Conservation (phyloP, 1,284 basidiomycete genomes). For the Pterula multifida region DNA sequence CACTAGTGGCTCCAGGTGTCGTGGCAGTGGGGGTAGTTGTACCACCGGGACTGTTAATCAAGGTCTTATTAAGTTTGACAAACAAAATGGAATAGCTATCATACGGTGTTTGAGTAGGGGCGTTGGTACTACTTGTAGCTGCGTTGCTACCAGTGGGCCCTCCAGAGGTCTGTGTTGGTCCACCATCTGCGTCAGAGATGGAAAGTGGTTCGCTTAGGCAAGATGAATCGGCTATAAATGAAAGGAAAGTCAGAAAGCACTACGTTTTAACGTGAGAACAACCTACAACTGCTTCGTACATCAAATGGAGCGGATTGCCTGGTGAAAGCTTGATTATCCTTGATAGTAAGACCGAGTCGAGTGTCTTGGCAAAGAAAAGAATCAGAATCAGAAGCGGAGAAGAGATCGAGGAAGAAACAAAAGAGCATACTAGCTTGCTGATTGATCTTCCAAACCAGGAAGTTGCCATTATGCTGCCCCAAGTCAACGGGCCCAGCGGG, state of each 20-base stretch:
- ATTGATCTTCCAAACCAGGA: constrained; percentile 35
- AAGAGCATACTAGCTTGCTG: constrained; percentile 21
- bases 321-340: constrained; percentile 35
- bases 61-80: no score
- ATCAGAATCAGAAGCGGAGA: constrained; percentile 1
- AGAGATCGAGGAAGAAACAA: constrained; percentile 10
- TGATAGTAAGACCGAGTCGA: constrained; percentile 35
- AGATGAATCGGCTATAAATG: constrained; percentile 17
- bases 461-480: constrained; percentile 20
- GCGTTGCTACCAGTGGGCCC: constrained; percentile 6
- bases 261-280: not conserved
- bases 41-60: not conserved
- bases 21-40: not conserved
- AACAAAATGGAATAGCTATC: constrained; percentile 4
- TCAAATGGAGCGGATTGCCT: constrained; percentile 38
- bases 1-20: constrained; percentile 5
- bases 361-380: constrained; percentile 23
- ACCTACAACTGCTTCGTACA: constrained; percentile 35
- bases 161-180: constrained; percentile 9
- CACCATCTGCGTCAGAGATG: constrained; percentile 2
- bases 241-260: constrained; percentile 3
- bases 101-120: constrained; percentile 10
- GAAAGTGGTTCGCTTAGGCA: constrained; percentile 19
- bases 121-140: constrained; percentile 4
- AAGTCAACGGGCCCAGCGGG: constrained; percentile 27